Percentiles rank a stretch among this genome's conserved stretches.
These are phyloP conservation scores for Kockovaella imperatae DNA, from an alignment of 768 basidiomycete species.

Conservation along the genomic window DNA sequence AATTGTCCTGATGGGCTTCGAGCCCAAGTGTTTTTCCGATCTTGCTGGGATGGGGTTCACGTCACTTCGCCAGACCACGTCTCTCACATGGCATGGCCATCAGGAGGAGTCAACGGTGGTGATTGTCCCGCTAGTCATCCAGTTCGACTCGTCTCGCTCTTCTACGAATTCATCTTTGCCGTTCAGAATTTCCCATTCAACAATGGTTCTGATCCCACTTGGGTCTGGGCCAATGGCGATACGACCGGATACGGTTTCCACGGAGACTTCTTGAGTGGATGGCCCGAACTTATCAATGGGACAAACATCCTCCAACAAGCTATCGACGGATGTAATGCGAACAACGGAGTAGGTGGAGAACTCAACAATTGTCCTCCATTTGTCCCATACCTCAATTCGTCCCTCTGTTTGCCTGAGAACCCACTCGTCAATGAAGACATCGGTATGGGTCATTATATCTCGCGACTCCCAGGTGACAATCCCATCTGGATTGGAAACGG, in stretches of 20 bases:
- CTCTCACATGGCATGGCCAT: slow-evolving; percentile 46
- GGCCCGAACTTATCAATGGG: slow-evolving; percentile 40
- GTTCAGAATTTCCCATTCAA: slow-evolving; percentile 44
- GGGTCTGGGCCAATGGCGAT: slow-evolving; percentile 42
- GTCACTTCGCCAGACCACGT: slow-evolving; percentile 43
- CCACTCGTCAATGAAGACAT: slow-evolving; percentile 41
- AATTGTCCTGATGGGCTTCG: slow-evolving; percentile 45
- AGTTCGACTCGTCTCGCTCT: slow-evolving; percentile 42
- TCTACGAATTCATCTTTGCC: slow-evolving; percentile 46
- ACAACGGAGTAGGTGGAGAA: slow-evolving; percentile 42
- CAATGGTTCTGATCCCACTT: slow-evolving; percentile 33
- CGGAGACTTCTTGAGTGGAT: slow-evolving; percentile 44
- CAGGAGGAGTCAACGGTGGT: slow-evolving; percentile 39
- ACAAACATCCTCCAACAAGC: slow-evolving; percentile 44
- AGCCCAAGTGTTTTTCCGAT: slow-evolving; percentile 28
- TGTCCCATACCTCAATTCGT: slow-evolving; percentile 39
- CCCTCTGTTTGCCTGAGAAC: slow-evolving; percentile 37
- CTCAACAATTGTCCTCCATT: slow-evolving; percentile 40
- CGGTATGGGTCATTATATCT: slow-evolving; percentile 30
- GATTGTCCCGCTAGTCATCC: slow-evolving; percentile 42
- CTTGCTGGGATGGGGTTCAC: slow-evolving; percentile 46
- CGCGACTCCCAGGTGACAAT: slow-evolving; percentile 41
- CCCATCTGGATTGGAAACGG: slow-evolving; percentile 38
- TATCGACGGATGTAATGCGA: slow-evolving; percentile 34
- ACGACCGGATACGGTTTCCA: slow-evolving; percentile 42